Conservation (phyloP, 2,329 filamentous ascomycete genomes). For the Dichotomopilus funicola region DNA sequence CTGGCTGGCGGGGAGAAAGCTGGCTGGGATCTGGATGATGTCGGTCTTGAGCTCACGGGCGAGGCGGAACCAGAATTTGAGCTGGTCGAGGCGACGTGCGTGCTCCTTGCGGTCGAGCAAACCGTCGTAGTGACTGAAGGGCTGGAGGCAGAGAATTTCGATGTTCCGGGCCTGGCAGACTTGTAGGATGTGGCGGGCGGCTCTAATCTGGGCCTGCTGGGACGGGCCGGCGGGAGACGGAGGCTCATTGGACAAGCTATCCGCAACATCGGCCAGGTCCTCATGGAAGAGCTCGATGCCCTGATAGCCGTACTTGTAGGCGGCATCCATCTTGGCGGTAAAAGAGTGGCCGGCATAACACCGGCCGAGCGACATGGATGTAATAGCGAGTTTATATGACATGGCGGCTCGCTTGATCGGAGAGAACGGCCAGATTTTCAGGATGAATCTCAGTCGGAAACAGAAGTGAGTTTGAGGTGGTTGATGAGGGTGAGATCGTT, state of each 20-base stretch:
- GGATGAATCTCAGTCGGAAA: neutral
- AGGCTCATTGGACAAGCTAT: constrained; percentile 16
- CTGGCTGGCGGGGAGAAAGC: constrained; percentile 50
- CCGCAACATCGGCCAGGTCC: constrained; percentile 59
- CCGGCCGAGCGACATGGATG: constrained; percentile 70
- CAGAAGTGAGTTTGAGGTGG: neutral
- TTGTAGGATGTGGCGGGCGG: constrained; percentile 49
- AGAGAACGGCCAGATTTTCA: no score
- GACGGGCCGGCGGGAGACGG: constrained; percentile 17
- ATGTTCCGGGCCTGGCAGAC: constrained; percentile 53
- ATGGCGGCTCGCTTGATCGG: constrained; percentile 28
- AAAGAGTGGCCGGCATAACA: constrained; percentile 62
- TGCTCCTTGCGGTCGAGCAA: constrained; percentile 57
- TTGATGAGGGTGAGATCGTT: neutral
- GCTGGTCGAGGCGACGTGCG: constrained; percentile 50
- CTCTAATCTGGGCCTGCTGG: constrained; percentile 35
- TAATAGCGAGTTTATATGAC: constrained; percentile 59
- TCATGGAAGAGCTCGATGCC: constrained; percentile 75
- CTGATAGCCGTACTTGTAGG: constrained; percentile 55
- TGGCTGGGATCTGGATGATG: constrained; percentile 68
- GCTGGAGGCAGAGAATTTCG: constrained; percentile 62
- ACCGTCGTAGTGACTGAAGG: constrained; percentile 74
- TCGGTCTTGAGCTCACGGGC: constrained; percentile 59
- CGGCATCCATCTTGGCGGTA: constrained; percentile 60
- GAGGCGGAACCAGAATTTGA: constrained; percentile 64